Evolutionary conservation across 2,329 filamentous ascomycete species (phyloP).

Genomic region (Acephala macrosclerotiorum): DNA sequence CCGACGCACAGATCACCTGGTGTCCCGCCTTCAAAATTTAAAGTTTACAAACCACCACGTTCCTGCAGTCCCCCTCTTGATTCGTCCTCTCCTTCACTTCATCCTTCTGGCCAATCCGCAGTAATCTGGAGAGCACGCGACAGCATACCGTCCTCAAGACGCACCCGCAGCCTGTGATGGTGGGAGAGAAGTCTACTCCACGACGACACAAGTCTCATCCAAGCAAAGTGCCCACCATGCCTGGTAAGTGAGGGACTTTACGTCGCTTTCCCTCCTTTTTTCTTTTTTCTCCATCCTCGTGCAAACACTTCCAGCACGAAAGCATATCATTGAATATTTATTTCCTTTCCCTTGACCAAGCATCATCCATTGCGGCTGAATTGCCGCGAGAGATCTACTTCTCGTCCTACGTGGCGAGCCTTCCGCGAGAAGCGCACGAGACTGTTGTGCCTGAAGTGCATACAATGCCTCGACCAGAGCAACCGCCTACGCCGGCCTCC

Average conservation of each 20-base stretch:
- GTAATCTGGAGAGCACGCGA: conserved; percentile 22
- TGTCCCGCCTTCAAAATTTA: background rate
- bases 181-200: background rate
- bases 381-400: conserved; percentile 18
- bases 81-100: background rate
- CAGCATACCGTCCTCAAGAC: conserved; percentile 17
- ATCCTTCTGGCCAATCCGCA: conserved; percentile 9
- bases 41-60: background rate
- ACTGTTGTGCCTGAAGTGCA: conserved; percentile 15
- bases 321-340: background rate
- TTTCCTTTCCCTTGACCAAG: background rate
- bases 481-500: conserved; percentile 79
- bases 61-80: conserved; percentile 5
- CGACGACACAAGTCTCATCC: conserved; percentile 8
- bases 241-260: conserved; percentile 9
- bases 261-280: background rate
- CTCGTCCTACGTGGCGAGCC: conserved; percentile 23
- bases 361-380: conserved; percentile 13
- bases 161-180: conserved; percentile 9
- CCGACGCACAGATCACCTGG: conserved; percentile 1
- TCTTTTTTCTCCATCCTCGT: conserved; percentile 2
- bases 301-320: background rate
- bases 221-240: conserved; percentile 10
- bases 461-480: conserved; percentile 69
- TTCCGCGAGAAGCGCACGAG: conserved; percentile 25